These are phyloP conservation scores for Phylloporus sp. DNA, from an alignment of 768 basidiomycete genomes.

Conservation along the genomic window DNA sequence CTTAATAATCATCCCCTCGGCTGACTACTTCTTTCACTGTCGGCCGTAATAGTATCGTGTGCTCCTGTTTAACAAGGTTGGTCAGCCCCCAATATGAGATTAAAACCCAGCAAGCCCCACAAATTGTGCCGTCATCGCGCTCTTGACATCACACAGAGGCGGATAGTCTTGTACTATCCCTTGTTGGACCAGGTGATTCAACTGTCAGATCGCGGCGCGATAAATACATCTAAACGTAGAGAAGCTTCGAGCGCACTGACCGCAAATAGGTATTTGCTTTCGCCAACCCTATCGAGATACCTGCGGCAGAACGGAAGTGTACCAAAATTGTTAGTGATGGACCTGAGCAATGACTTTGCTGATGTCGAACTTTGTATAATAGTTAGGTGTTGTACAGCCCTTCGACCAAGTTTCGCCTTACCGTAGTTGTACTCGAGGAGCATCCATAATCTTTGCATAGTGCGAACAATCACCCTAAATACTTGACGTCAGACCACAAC, in stretches of 20 bases:
- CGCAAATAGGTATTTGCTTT: slow-evolving; percentile 89
- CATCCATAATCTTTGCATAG: slow-evolving; percentile 74
- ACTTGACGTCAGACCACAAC: slow-evolving; percentile 1
- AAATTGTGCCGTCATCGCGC: slow-evolving; percentile 93
- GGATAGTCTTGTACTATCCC: slow-evolving; percentile 91
- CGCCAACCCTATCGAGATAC: slow-evolving; percentile 89
- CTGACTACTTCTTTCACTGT: slow-evolving; percentile 84
- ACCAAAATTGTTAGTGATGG: slow-evolving; percentile 90
- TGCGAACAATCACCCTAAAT: slow-evolving; percentile 88
- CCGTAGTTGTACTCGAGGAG: slow-evolving; percentile 72
- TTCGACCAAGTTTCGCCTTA: slow-evolving; percentile 34
- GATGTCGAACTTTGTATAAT: slow-evolving; percentile 62
- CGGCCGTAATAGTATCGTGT: slow-evolving; percentile 80
- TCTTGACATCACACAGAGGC: slow-evolving; percentile 80
- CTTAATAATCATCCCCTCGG: slow-evolving; percentile 76
- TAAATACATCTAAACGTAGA: background rate
- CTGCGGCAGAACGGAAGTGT: slow-evolving; percentile 94
- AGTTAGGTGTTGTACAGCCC: background rate
- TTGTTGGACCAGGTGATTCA: slow-evolving; percentile 86
- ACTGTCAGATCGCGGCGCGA: slow-evolving; percentile 37
- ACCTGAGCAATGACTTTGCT: slow-evolving; percentile 80
- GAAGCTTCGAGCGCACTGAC: slow-evolving; percentile 39
- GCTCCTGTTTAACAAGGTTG: slow-evolving; percentile 51
- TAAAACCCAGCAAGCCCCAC: slow-evolving; percentile 37
- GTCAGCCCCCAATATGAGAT: slow-evolving; percentile 4